Evolutionary conservation across 371 early-diverging fungal genomes (phyloP), one percentile per base, ranked within the genome.

Genomic region (Apophysomyces trapeziformis): DNA sequence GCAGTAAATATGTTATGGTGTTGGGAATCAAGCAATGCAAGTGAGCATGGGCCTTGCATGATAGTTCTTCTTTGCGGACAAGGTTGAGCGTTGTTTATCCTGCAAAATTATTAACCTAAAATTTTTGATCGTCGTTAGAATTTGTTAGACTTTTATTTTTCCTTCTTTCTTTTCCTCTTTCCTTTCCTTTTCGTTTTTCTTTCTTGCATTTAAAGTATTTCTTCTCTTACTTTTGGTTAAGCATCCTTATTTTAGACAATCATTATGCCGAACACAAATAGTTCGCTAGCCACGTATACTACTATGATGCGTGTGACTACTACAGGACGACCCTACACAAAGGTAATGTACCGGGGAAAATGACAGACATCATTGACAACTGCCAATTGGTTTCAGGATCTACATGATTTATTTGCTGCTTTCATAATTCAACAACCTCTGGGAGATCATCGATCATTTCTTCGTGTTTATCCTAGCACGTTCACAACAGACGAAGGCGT

Each of bases 401-500:
- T 83, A 18, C 75, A 74, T 58, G 83, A 83, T 62, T 72, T 83
- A 32, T 83, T 77, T 68, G 65, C 78, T 5, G 80, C 80, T 13
- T 68, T 83, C 4, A 58, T 77, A 14, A 82, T 76, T 18, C 82
- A 82, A 57, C 61, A 69, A n/a, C 77, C 71, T 8, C 57, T 82
- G 6, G 61, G 65, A 1, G 71, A 76, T 38, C 87, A 82, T 61
- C 81, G 87, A 26, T 75, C 78, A 2, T 57, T 84, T 44, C 85
- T 85, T 70, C 78, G 78, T 35, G 79, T 65, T n/a, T 86, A 88
- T 61, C 78, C 84, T 5, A 76, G 73, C 44, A 84, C 82, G 13
- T 85, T 86, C 57, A 85, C 83, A 0, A 85, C 87, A 8, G 88
- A 88, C 50, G 87, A 83, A 65, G 88, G 86, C 12, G 78, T 84